Percentiles rank a stretch among this genome's conserved stretches.
Evolutionary conservation across 2,329 filamentous ascomycete genomes (phyloP).

Genomic region (Tolypocladium inflatum): DNA sequence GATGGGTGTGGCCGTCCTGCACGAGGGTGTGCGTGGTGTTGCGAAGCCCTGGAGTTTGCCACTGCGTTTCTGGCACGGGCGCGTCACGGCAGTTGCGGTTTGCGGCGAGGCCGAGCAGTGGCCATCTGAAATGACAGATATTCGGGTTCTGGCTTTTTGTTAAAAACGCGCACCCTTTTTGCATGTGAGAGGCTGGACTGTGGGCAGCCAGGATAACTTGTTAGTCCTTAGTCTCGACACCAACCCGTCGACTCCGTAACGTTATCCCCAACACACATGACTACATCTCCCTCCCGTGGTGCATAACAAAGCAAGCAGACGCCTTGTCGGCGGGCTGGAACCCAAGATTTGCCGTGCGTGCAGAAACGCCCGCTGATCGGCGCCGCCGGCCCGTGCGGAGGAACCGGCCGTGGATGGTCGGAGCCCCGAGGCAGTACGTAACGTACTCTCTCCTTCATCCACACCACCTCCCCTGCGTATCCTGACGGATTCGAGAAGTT

Average conservation of each 20-base stretch:
- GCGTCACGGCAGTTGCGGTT: neutral
- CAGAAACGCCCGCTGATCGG: too few species aligned
- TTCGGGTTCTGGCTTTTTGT: neutral
- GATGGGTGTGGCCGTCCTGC: neutral
- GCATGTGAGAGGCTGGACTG: neutral
- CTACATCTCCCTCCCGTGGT: neutral
- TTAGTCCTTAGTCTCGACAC: neutral
- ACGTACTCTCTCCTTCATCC: too few species aligned
- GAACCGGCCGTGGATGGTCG: too few species aligned
- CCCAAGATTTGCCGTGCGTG: too few species aligned
- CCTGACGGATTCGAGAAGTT: too few species aligned
- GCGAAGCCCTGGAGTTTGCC: neutral
- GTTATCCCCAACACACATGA: neutral
- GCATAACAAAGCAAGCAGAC: neutral
- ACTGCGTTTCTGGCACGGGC: neutral
- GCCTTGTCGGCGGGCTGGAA: too few species aligned
- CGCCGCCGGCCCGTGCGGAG: too few species aligned
- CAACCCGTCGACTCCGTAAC: too few species aligned
- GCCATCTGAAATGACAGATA: neutral
- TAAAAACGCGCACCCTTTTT: neutral
- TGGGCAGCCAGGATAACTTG: neutral
- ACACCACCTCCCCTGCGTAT: too few species aligned
- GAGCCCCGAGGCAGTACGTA: too few species aligned
- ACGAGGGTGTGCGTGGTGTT: neutral
- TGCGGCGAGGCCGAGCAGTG: neutral